Evolutionary conservation across 2,329 filamentous ascomycete genomes (phyloP), one percentile per base, ranked within the genome.

Genomic region (Colletotrichum higginsianum): DNA sequence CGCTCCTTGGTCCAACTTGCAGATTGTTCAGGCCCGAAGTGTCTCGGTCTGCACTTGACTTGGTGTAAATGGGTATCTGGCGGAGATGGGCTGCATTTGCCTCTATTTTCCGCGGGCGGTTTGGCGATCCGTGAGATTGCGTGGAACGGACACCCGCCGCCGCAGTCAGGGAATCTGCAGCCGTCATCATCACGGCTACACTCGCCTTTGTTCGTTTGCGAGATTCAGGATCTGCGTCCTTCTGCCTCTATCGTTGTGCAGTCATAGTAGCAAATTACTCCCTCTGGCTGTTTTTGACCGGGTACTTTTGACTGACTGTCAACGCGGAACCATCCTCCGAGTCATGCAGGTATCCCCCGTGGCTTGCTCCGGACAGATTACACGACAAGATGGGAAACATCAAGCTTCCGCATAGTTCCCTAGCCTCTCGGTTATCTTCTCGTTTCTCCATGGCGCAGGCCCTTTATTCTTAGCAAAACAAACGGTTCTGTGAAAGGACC

Each of bases 71-170:
- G 30, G 8, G 1, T 35, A 35, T 35, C 30, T 9, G 30, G 30
- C 8, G 30, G 8, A 35, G 1, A 35, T 35, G 30, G 7, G 30
- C 30, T 35, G 30, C 8, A 1, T 5, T 35, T 35, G 30, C 30
- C 8, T 35, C 30, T 9, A 7, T 35, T 35, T 35, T 46, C 16
- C 52, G 11, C 38, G 21, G 47, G 15, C 21, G 58, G 38, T 44
- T 23, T 52, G 23, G 50, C 21, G 21, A 47, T 53, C 23, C 55
- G 46, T 12, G 16, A 68, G 38, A 71, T 58, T 63, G 44, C 38
- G 21, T 57, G 16, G 57, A 23, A 42, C 68, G 68, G 68, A 46
- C 52, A 67, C 44, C 40, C 42, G 68, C 68, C 67, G 68, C 68
- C 64, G 68, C 9, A 30, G 30, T 53, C 57, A 66, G 65, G 38